These are phyloP conservation scores for Diaporthe ampelina DNA, from an alignment of 2,329 filamentous ascomycete genomes.

Conservation along the genomic window DNA sequence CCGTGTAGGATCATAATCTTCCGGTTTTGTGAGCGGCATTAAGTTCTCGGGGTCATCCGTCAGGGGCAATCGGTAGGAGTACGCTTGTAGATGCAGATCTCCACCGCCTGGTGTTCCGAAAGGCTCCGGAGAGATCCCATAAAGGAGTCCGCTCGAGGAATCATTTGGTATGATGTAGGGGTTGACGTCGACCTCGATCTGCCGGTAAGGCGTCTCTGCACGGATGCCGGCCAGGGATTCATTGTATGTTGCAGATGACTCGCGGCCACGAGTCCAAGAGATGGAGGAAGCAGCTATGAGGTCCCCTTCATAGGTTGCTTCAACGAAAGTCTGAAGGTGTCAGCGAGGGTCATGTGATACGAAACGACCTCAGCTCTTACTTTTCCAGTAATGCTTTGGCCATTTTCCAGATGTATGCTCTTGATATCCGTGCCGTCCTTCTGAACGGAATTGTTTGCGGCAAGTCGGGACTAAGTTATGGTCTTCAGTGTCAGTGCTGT, in stretches of 20 bases:
- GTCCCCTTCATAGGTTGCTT: conserved; percentile 3
- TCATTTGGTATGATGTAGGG: neutral
- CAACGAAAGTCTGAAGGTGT: neutral
- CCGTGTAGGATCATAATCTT: neutral
- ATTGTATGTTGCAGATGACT: neutral
- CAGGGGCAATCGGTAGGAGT: neutral
- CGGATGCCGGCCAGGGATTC: neutral
- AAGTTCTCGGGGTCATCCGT: neutral
- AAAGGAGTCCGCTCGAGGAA: neutral
- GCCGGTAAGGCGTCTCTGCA: neutral
- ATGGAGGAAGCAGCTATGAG: neutral
- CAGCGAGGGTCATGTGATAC: neutral
- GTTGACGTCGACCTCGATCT: neutral
- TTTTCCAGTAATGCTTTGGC: neutral
- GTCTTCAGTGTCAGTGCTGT: neutral
- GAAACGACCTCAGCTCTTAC: neutral
- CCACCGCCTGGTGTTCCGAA: neutral
- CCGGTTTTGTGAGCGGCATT: neutral
- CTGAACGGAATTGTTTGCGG: neutral
- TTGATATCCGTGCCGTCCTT: neutral
- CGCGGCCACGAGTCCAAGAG: neutral
- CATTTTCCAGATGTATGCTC: neutral
- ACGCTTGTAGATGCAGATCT: neutral
- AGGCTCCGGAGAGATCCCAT: neutral
- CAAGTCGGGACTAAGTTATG: neutral